Evolutionary conservation across 768 basidiomycete species (phyloP).

Genomic region (Hortiboletus campestris): DNA sequence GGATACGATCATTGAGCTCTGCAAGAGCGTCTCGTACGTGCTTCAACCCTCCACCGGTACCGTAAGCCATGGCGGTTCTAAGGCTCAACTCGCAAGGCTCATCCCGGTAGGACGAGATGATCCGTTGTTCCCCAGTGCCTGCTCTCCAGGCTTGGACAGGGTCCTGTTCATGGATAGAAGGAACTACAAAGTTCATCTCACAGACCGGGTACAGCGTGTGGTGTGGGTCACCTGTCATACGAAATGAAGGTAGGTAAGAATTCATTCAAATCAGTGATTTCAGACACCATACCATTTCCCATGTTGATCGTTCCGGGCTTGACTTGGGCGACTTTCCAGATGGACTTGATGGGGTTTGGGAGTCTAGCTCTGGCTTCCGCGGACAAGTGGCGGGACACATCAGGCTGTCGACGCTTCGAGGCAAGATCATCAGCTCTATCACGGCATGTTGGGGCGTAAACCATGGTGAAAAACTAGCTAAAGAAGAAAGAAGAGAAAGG

Average conservation of each 20-base stretch:
- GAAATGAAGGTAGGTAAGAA: neutral
- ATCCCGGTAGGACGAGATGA: slow-evolving; percentile 31
- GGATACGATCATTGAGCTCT: slow-evolving; percentile 36
- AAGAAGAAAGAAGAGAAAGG: neutral
- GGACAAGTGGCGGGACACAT: slow-evolving; percentile 34
- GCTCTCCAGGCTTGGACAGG: slow-evolving; percentile 32
- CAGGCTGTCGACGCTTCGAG: slow-evolving; percentile 28
- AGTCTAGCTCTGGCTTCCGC: slow-evolving; percentile 33
- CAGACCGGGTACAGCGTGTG: slow-evolving; percentile 32
- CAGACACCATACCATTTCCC: slow-evolving; percentile 31
- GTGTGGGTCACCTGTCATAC: slow-evolving; percentile 32
- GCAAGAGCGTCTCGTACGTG: slow-evolving; percentile 34
- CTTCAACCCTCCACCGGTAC: slow-evolving; percentile 35
- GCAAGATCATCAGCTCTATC: slow-evolving; percentile 11
- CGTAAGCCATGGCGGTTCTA: slow-evolving; percentile 37
- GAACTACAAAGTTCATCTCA: slow-evolving; percentile 36
- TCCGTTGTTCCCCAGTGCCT: slow-evolving; percentile 27
- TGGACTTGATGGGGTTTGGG: slow-evolving; percentile 37
- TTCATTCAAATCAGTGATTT: neutral
- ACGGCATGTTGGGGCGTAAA: slow-evolving; percentile 19
- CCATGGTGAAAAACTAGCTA: slow-evolving; percentile 18
- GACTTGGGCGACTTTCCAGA: slow-evolving; percentile 36
- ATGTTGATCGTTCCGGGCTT: slow-evolving; percentile 37
- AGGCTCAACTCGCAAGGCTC: slow-evolving; percentile 30
- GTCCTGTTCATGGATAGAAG: slow-evolving; percentile 27